phyloP scores from a whole-genome alignment of 2,329 filamentous ascomycete genomes.

The Sporothrix dimorphospora region DNA sequence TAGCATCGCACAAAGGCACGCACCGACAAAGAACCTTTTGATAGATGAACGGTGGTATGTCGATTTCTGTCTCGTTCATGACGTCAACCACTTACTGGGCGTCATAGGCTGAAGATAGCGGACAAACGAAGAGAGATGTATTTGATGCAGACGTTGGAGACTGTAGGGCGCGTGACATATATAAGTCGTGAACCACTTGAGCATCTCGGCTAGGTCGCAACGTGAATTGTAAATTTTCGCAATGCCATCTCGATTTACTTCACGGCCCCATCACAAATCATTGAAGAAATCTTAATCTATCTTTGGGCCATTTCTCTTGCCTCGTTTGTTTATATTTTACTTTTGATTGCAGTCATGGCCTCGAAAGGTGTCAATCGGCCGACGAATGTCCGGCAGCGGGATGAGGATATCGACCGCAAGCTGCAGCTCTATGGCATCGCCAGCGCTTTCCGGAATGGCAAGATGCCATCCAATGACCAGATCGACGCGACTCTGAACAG shows the following conservation, averaged over 20 bases:
- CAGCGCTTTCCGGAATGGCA: constrained; percentile 82
- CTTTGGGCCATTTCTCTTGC: background rate
- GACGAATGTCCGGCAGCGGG: constrained; percentile 73
- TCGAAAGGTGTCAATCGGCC: constrained; percentile 66
- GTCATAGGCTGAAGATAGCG: background rate
- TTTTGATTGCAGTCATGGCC: background rate
- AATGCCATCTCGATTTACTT: no score
- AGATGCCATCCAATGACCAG: constrained; percentile 93
- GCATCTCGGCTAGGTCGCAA: background rate
- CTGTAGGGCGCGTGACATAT: background rate
- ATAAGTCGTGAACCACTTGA: background rate
- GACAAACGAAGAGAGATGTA: background rate
- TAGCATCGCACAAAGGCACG: background rate
- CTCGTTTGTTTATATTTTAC: background rate
- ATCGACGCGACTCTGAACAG: constrained; percentile 95
- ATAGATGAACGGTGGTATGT: background rate
- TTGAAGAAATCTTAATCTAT: no score
- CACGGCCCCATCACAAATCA: no score
- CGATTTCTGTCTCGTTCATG: constrained; percentile 5
- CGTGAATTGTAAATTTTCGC: background rate
- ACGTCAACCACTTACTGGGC: constrained; percentile 15
- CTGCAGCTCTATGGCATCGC: constrained; percentile 93
- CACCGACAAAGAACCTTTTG: constrained; percentile 1
- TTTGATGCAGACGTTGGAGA: background rate
- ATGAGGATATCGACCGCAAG: constrained; percentile 88